phyloP scores from a whole-genome alignment of 73 alveolate species.

The Paraurostyla sp. region DNA sequence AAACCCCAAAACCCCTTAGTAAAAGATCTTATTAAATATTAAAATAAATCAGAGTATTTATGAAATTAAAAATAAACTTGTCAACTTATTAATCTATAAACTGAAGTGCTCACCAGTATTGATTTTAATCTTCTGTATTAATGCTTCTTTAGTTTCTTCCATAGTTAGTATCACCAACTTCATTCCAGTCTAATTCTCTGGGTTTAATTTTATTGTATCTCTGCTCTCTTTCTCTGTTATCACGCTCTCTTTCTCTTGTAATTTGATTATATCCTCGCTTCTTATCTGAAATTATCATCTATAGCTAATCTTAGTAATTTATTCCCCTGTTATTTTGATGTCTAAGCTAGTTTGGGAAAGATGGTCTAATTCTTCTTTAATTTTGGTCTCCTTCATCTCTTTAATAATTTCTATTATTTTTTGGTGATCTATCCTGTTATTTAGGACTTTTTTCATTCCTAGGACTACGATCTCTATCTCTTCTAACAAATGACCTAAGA shows the following conservation, averaged over 20 bases:
- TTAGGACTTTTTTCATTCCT: not conserved
- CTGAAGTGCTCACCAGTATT: not conserved
- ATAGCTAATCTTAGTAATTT: not conserved
- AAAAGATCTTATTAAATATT: too few relatives aligned
- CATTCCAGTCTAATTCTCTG: slow-evolving; percentile 31
- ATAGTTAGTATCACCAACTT: not conserved
- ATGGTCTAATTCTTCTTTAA: not conserved
- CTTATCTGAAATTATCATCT: not conserved
- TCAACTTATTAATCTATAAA: too few relatives aligned
- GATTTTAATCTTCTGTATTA: not conserved
- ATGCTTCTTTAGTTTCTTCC: not conserved
- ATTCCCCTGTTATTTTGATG: not conserved
- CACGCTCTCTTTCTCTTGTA: slow-evolving; percentile 7
- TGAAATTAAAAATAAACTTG: too few relatives aligned
- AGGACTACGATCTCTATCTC: slow-evolving; percentile 9
- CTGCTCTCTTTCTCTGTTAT: slow-evolving; percentile 4
- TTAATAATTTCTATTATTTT: not conserved
- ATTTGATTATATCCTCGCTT: not conserved
- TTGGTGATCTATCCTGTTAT: not conserved
- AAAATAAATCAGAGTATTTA: too few relatives aligned
- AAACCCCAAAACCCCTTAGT: too few relatives aligned
- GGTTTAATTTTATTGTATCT: slow-evolving; percentile 12
- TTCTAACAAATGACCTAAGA: slow-evolving; percentile 35
- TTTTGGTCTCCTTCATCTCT: not conserved
- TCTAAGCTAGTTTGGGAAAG: not conserved